Conservation (phyloP, 441 rosid genomes). For the Gossypium gossypioides region DNA sequence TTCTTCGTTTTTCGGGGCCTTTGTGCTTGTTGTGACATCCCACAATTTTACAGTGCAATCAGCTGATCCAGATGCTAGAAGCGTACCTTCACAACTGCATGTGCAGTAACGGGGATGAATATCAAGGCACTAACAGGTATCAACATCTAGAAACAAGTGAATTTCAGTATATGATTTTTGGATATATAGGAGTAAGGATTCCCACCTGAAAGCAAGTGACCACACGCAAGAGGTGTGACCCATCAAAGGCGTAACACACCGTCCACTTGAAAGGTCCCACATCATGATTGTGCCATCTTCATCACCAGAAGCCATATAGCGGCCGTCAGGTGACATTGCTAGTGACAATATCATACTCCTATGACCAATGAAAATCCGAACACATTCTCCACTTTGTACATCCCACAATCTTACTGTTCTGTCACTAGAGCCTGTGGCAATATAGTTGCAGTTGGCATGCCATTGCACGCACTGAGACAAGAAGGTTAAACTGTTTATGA, state of each 20-base stretch:
- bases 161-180: background rate
- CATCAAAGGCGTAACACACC: constrained; percentile 80
- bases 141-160: background rate
- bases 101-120: background rate
- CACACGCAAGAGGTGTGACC: constrained; percentile 92
- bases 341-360: constrained; percentile 85
- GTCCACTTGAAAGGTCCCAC: constrained; percentile 97
- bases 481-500: constrained; percentile 12
- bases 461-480: constrained; percentile 81
- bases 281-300: constrained; percentile 94
- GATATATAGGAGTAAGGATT: background rate
- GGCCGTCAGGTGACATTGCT: constrained; percentile 94
- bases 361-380: constrained; percentile 80
- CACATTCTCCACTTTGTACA: constrained; percentile 87
- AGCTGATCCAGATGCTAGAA: constrained; percentile 96
- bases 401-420: constrained; percentile 93
- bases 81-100: constrained; percentile 76
- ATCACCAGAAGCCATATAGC: constrained; percentile 92
- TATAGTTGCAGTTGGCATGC: constrained; percentile 95
- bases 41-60: constrained; percentile 85
- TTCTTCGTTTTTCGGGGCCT: constrained; percentile 53
- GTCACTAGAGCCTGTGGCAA: constrained; percentile 92
- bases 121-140: background rate
- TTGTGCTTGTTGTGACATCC: constrained; percentile 75
- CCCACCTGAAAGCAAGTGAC: constrained; percentile 83